phyloP scores from a whole-genome alignment of 2,329 filamentous ascomycete genomes.

The Beauveria pseudobassiana region DNA sequence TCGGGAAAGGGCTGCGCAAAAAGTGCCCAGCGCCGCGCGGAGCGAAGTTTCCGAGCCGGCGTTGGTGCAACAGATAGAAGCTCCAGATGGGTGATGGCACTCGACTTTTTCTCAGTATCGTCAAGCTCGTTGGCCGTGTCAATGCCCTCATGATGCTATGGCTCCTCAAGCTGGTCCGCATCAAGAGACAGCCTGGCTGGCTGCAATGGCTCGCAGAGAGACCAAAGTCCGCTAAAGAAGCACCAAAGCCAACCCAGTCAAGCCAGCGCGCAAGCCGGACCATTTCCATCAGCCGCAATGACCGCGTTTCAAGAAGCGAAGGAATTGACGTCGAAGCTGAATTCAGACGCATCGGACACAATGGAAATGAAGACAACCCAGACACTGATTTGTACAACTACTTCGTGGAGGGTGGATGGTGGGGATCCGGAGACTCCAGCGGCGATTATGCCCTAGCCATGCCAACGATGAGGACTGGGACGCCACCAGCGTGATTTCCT shows the following conservation, averaged over 20 bases:
- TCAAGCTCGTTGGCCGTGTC: slow-evolving; percentile 30
- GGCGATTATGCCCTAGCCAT: slow-evolving; percentile 61
- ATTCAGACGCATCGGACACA: slow-evolving; percentile 50
- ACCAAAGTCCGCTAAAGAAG: slow-evolving; percentile 22
- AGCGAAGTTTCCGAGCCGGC: slow-evolving; percentile 49
- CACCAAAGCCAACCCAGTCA: slow-evolving; percentile 7
- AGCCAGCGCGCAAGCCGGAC: slow-evolving; percentile 8
- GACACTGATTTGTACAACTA: slow-evolving; percentile 72
- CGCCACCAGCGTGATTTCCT: slow-evolving; percentile 72
- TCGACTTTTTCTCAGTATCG: slow-evolving; percentile 72
- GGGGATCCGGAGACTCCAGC: slow-evolving; percentile 74
- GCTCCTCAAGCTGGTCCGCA: slow-evolving; percentile 45
- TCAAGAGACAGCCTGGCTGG: slow-evolving; percentile 37
- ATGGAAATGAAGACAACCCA: slow-evolving; percentile 55
- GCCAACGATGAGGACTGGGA: slow-evolving; percentile 56
- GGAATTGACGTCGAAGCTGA: slow-evolving; percentile 76
- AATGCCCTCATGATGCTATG: slow-evolving; percentile 36
- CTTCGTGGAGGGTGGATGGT: slow-evolving; percentile 79
- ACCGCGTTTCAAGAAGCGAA: slow-evolving; percentile 50
- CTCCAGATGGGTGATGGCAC: slow-evolving; percentile 67
- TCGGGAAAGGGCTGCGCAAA: slow-evolving; percentile 61
- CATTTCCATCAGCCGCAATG: slow-evolving; percentile 33
- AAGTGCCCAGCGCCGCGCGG: slow-evolving; percentile 38
- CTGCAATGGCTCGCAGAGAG: slow-evolving; percentile 47
- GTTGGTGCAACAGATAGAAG: slow-evolving; percentile 74